Evolutionary conservation across 2,329 filamentous ascomycete species (phyloP).

Genomic region (Sphaerulina populicola): DNA sequence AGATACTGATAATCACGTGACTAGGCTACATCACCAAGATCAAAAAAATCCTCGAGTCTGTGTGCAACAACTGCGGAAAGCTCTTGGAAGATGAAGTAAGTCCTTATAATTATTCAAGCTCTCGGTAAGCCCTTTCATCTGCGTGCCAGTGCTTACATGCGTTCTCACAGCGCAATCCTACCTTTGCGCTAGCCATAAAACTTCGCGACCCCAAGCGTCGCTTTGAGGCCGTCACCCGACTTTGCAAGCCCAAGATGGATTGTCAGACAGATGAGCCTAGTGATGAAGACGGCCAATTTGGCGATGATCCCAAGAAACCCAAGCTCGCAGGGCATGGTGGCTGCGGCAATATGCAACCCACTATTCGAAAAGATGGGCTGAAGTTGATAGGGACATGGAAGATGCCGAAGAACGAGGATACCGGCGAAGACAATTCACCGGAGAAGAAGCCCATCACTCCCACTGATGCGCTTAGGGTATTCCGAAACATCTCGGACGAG

Average conservation of each 20-base stretch:
- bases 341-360: slow-evolving; percentile 84
- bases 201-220: slow-evolving; percentile 88
- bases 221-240: slow-evolving; percentile 84
- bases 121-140: slow-evolving; percentile 14
- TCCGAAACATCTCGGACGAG: slow-evolving; percentile 72
- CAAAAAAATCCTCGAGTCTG: slow-evolving; percentile 97
- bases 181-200: slow-evolving; percentile 71
- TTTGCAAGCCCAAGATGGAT: slow-evolving; percentile 78
- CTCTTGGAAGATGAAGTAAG: slow-evolving; percentile 97
- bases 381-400: slow-evolving; percentile 72
- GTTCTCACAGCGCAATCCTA: slow-evolving; percentile 62
- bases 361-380: slow-evolving; percentile 77
- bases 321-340: slow-evolving; percentile 63
- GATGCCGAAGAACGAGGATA: slow-evolving; percentile 64
- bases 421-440: slow-evolving; percentile 53
- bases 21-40: slow-evolving; percentile 95
- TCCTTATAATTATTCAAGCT: slow-evolving; percentile 42
- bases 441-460: slow-evolving; percentile 79
- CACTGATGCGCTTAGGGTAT: slow-evolving; percentile 74
- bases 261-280: slow-evolving; percentile 77
- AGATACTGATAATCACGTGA: slow-evolving; percentile 20
- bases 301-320: slow-evolving; percentile 50
- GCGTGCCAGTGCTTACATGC: slow-evolving; percentile 40
- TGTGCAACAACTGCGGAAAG: slow-evolving; percentile 98
- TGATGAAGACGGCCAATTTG: slow-evolving; percentile 61